These are phyloP conservation scores for Phragmites australis DNA, from an alignment of 176 grass and related monocot genomes.

Conservation along the genomic window DNA sequence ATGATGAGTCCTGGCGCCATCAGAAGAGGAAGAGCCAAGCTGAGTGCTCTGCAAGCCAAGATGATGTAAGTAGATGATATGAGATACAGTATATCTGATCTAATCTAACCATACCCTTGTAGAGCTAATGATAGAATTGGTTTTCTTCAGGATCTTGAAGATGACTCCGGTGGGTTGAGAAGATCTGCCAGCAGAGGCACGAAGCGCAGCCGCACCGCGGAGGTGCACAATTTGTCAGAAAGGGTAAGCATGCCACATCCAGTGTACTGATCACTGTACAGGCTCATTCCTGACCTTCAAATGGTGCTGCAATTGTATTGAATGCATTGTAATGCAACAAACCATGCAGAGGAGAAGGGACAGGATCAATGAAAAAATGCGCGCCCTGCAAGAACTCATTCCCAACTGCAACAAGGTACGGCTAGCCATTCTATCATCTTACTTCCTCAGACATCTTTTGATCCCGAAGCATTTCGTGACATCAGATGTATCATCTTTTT, in stretches of 20 bases:
- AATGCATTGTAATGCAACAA: constrained; percentile 21
- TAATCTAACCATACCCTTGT: not conserved
- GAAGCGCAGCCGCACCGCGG: constrained; percentile 72
- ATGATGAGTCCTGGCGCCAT: constrained; percentile 38
- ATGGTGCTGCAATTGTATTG: not conserved
- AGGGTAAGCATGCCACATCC: constrained; percentile 53
- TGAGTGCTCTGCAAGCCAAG: constrained; percentile 53
- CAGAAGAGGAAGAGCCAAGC: constrained; percentile 56
- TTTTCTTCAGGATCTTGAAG: constrained; percentile 52
- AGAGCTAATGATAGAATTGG: not conserved
- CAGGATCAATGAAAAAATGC: constrained; percentile 74
- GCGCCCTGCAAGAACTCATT: constrained; percentile 68
- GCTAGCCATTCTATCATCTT: constrained; percentile 10
- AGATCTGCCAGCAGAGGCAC: constrained; percentile 42
- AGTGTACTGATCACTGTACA: not conserved
- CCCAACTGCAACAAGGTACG: constrained; percentile 82
- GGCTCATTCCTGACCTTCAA: not conserved
- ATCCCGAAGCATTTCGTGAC: constrained; percentile 4
- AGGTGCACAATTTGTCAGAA: constrained; percentile 97
- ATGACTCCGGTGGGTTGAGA: constrained; percentile 48
- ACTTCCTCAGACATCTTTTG: not conserved
- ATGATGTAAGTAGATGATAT: constrained; percentile 51
- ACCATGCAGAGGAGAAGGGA: constrained; percentile 64
- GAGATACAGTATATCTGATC: not conserved
- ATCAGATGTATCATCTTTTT: not conserved